These are phyloP conservation scores for Usnea hakonensis DNA, from an alignment of 495 filamentous ascomycete species.

Conservation along the genomic window DNA sequence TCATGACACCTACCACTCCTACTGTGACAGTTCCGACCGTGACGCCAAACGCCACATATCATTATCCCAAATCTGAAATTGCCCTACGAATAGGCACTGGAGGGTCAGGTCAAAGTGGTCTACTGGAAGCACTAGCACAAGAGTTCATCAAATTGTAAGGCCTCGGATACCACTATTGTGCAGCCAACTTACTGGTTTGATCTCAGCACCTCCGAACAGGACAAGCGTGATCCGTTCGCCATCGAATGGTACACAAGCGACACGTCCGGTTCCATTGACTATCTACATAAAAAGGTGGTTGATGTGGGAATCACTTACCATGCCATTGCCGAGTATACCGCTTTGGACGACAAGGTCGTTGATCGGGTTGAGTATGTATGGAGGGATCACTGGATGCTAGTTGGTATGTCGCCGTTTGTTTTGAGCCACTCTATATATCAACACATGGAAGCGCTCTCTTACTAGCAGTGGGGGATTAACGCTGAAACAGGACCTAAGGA, in stretches of 20 bases:
- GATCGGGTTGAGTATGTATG: conserved; percentile 30
- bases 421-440: no score
- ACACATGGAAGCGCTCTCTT: not conserved
- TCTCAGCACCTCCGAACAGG: conserved; percentile 1
- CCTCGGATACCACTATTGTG: not conserved
- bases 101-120: conserved; percentile 35
- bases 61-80: not conserved
- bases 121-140: conserved; percentile 33
- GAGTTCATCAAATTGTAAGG: conserved; percentile 31
- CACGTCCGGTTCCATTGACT: conserved; percentile 36
- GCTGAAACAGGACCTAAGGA: conserved; percentile 17
- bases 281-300: conserved; percentile 29
- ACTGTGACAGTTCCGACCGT: no score
- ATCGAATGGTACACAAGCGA: conserved; percentile 37
- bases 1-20: no score
- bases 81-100: conserved; percentile 30
- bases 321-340: conserved; percentile 33
- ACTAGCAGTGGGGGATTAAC: not conserved
- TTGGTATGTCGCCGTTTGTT: conserved; percentile 17
- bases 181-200: not conserved
- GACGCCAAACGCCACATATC: not conserved
- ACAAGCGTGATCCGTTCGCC: conserved; percentile 29
- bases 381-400: conserved; percentile 36
- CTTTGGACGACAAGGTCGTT: conserved; percentile 31
- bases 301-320: conserved; percentile 40